Evolutionary conservation across 2,329 filamentous ascomycete genomes (phyloP).

Genomic region (Nannizzia gypsea): DNA sequence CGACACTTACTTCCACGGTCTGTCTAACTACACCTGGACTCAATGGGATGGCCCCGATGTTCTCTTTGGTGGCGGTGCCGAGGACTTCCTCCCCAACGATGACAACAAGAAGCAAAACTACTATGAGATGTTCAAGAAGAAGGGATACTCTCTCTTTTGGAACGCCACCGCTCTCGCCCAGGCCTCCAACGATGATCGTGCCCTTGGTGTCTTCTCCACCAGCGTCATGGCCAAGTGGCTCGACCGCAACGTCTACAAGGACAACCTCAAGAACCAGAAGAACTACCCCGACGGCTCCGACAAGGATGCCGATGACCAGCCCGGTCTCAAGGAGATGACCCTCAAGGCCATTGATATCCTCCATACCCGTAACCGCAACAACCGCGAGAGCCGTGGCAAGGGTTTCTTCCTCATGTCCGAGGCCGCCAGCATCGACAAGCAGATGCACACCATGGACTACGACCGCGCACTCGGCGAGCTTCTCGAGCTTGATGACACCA

Average conservation of each 20-base stretch:
- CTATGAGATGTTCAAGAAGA: conserved; percentile 56
- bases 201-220: conserved; percentile 66
- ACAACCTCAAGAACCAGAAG: conserved; percentile 53
- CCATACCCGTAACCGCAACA: conserved; percentile 47
- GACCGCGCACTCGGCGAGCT: conserved; percentile 75
- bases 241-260: conserved; percentile 67
- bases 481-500: conserved; percentile 72
- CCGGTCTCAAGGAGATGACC: conserved; percentile 81
- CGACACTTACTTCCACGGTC: conserved; percentile 62
- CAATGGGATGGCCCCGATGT: conserved; percentile 63
- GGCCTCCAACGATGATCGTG: conserved; percentile 47
- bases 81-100: conserved; percentile 60
- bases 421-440: conserved; percentile 76
- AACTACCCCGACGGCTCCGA: conserved; percentile 59
- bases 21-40: conserved; percentile 80
- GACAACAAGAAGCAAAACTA: conserved; percentile 64
- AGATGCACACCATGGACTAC: conserved; percentile 79
- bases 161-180: conserved; percentile 61
- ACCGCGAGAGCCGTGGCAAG: conserved; percentile 38
- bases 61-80: conserved; percentile 70
- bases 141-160: conserved; percentile 57
- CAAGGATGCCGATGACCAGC: conserved; percentile 57
- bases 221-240: conserved; percentile 73
- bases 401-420: conserved; percentile 86
- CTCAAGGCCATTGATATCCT: conserved; percentile 74